Evolutionary conservation across 2,329 filamentous ascomycete species (phyloP), one percentile per base, ranked within the genome.

Genomic region (Aspergillus sp.): DNA sequence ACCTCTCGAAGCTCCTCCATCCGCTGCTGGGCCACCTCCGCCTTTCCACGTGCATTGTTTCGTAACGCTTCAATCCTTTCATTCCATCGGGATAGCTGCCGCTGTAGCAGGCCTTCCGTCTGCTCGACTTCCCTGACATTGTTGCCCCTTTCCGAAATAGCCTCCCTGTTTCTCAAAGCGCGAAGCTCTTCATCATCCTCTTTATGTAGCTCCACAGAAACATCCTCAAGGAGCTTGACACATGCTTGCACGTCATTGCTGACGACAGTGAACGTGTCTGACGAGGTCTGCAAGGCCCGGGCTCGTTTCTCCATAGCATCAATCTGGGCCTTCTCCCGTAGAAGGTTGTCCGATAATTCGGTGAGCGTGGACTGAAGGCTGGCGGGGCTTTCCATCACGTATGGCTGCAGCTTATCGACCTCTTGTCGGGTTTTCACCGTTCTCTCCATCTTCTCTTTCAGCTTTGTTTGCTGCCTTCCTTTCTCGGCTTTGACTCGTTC

Each of bases 81-180:
- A 53, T 88, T 86, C 86, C 92, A 95, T 69, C 93, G 93, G 64
- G 85, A 82, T 56, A 98, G 77, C 76, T 98, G 93, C 60, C 93
- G 86, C 70, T 90, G 86, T 59, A 98, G 80, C 64, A 97, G 81
- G 17, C 87, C 84, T 78, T 98, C 93, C 17, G 90, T 90, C 58
- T 93, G 84, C 74, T 98, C 95, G 4, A 98, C 90, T 73, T 98
- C 93, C 60, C 91, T 86, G 17, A 96, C 92, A 67, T 91, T 96
- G 66, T 95, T 96, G 48, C 90, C 90, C 57, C 91, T 85, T 71
- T 97, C 93, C 2, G 90, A 89, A 5, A 99, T 84, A 2, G 91
- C 90, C 65, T 99, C 95, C 55, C 89, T 84, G 70, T 97, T 93
- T 69, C 87, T 86, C 9, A 87, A 83, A 56, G 93, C 93, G 60